Evolutionary conservation across 305 asterid species (phyloP).

Genomic region (Fraxinus dipetala): DNA sequence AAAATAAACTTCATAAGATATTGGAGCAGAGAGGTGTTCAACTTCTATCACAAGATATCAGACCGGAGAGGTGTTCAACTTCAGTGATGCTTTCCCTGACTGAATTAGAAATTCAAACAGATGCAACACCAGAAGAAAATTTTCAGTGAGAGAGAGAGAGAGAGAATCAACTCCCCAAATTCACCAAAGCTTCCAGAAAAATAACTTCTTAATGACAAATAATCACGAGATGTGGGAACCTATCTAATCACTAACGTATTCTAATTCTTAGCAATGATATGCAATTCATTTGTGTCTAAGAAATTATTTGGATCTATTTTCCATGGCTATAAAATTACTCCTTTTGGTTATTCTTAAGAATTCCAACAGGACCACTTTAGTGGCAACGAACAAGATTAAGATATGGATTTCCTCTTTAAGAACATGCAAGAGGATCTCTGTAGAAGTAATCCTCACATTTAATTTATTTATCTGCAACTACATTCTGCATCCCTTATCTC

Average conservation of each 20-base stretch:
- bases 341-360: neutral
- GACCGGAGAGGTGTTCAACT: neutral
- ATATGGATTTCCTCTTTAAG: neutral
- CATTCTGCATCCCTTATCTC: neutral
- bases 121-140: neutral
- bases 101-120: neutral
- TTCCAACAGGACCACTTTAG: neutral
- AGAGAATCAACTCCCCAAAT: neutral
- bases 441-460: neutral
- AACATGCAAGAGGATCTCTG: neutral
- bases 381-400: neutral
- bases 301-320: neutral
- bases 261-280: neutral
- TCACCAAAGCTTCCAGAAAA: neutral
- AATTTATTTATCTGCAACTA: neutral
- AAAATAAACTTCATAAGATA: constrained; percentile 11
- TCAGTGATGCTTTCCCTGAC: neutral
- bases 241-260: neutral
- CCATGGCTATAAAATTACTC: neutral
- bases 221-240: neutral
- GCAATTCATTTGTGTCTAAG: neutral
- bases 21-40: neutral
- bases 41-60: constrained; percentile 16
- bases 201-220: neutral
- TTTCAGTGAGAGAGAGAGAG: neutral